A percentile compares a stretch with the other conserved stretches of the same genome.
Evolutionary conservation across 2,329 filamentous ascomycete genomes (phyloP).

Genomic region (Aspergillus fumigatiaffinis): DNA sequence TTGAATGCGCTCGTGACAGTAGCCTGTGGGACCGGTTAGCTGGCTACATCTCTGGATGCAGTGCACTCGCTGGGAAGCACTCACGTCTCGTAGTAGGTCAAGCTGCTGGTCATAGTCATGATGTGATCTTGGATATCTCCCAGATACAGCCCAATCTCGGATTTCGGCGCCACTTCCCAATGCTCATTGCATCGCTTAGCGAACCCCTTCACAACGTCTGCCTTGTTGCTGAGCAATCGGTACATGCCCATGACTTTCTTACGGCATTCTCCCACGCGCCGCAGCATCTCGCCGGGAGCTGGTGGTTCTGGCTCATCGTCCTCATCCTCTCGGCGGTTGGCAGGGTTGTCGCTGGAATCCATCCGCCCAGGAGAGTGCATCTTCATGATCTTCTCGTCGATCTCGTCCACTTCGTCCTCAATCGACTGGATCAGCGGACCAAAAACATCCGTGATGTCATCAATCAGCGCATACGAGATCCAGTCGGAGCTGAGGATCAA

Average conservation of each 20-base stretch:
- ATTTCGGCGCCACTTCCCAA: constrained; percentile 91
- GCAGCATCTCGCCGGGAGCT: constrained; percentile 75
- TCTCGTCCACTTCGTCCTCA: constrained; percentile 94
- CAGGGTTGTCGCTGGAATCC: constrained; percentile 10
- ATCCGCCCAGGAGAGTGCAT: constrained; percentile 61
- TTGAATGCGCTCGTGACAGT: constrained; percentile 83
- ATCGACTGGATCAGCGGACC: constrained; percentile 87
- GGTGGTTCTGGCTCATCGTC: constrained; percentile 23
- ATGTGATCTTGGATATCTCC: constrained; percentile 99
- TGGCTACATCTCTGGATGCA: neutral
- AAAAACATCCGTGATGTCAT: constrained; percentile 97
- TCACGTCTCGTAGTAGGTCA: constrained; percentile 94
- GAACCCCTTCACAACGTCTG: constrained; percentile 98
- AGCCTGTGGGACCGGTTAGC: constrained; percentile 54
- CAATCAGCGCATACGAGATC: constrained; percentile 97
- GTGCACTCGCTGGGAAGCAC: constrained; percentile 28
- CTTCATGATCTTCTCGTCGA: constrained; percentile 84
- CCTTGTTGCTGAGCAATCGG: constrained; percentile 89
- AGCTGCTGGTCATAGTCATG: constrained; percentile 94
- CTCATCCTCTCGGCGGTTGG: constrained; percentile 37
- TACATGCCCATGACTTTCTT: constrained; percentile 98
- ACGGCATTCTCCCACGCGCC: constrained; percentile 85
- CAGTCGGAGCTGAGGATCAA: constrained; percentile 90
- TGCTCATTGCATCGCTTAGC: constrained; percentile 97
- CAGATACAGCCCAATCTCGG: constrained; percentile 94